Base-by-base conservation (phyloP, 2,329 filamentous ascomycete species). In the Fusarium agapanthi region DNA sequence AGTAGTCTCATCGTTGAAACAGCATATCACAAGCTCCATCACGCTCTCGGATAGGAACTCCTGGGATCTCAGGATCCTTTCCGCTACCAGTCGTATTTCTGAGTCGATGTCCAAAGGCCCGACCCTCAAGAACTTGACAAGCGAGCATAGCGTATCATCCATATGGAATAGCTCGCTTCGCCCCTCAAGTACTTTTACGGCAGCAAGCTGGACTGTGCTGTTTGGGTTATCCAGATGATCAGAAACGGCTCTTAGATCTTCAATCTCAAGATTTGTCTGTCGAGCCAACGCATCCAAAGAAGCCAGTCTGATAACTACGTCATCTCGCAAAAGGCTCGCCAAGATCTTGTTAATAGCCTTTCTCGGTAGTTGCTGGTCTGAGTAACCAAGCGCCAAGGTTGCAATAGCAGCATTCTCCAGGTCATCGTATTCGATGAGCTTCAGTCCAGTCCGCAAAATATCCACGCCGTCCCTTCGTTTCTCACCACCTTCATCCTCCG, bases 401-500 rank as follows among this genome's bases (percentile, higher is more conserved):
- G 24, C 34, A 30, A 54, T 54, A 9, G 14, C 24, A 16, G 11
- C 10, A 18, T 13, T 22, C 20, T 54, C 34, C 18, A 4, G 14
- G 3, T 38, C 24, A 14, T 6, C 5, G 35, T 28, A 12, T 10
- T 38, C 20, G 10, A 54, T 22, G 13, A 54, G 34, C 11, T 13
- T 22, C 18, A 54, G 3, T 5, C 34, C 50, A n/a, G 24, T 26
- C 14, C 28, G 24, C 6, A 38, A 34, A 28, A 28, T 3, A 16
- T 38, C 13, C 3, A 12, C 3, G 7, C 2, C 10, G 4, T 5
- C 16, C 10, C 20, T 22, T 15, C 0, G 18, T 16, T 53, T 37
- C 18, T 38, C 10, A n/a, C 10, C 14, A 16, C 7, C 14, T 37
- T 22, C 2, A 3, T 12, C 16, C n/a, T 37, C 10, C 15, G n/a